Evolutionary conservation across 352 stramenopile species (phyloP), one percentile per base, ranked within the genome.

Genomic region (Pseudoperonospora humuli): DNA sequence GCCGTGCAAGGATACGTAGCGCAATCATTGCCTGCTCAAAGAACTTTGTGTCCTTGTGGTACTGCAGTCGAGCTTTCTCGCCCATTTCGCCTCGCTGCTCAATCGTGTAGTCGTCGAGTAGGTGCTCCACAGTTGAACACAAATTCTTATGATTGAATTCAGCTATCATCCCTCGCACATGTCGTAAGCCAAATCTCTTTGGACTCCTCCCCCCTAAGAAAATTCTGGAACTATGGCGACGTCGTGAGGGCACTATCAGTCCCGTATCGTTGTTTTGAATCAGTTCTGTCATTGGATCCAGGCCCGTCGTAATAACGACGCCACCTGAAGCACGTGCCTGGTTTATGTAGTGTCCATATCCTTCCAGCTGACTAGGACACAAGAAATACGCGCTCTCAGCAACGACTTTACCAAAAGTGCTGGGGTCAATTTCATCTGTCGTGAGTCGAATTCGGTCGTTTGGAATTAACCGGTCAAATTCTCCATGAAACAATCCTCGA

Each of bases 341-440:
- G 54, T 85, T 85, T 41, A 82, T 82, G 48, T 85, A 85, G 55
- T 82, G 73, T 7, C 73, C 74, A 32, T 77, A 86, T 7, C 75
- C 71, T 50, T 86, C 75, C 39, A 69, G 56, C 15, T 55, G 15
- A 38, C 75, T 86, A 18, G 75, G 59, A 32, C 75, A 86, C 50
- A 86, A 50, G 36, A 84, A 77, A 37, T 70, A 75, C n/a, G 66
- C 45, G 2, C 64, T 43, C 23, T 84, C 57, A 2, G 65, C 66
- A 41, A 86, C 56, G 49, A 81, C 48, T 23, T 65, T 61, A 20
- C 75, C 68, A 42, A 81, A 86, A 5, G 28, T 79, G 68, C 37
- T 81, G 48, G 15, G n/a, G n/a, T n/a, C n/a, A n/a, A n/a, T 62
- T 26, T 39, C 42, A 73, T 43, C 19, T 68, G 43, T 3, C 43